Conservation (phyloP, 495 filamentous ascomycete species). For the Hypoxylon perforatum region DNA sequence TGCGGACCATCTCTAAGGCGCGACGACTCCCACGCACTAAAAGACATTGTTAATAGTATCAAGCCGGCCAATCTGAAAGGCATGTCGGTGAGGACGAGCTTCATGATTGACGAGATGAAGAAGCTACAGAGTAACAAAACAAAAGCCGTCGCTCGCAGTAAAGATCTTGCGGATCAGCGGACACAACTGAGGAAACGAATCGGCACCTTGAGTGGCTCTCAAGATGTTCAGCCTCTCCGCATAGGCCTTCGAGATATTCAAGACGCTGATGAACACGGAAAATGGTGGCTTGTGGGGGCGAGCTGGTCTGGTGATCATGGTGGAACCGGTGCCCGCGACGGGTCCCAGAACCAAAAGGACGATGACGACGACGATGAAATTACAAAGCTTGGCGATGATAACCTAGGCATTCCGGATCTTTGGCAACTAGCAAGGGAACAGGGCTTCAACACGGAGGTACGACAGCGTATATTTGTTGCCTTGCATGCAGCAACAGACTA, state of each 20-base stretch:
- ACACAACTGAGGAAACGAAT: constrained; percentile 45
- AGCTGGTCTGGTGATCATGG: constrained; percentile 75
- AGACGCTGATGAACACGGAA: constrained; percentile 85
- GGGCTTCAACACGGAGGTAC: constrained; percentile 94
- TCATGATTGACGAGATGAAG: constrained; percentile 98
- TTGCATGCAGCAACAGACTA: constrained; percentile 90
- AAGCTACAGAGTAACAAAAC: constrained; percentile 93
- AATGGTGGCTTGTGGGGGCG: constrained; percentile 98
- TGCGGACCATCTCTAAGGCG: constrained; percentile 85
- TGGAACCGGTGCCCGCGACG: constrained; percentile 41
- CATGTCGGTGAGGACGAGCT: constrained; percentile 89
- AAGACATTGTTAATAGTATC: constrained; percentile 86
- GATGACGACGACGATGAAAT: constrained; percentile 42
- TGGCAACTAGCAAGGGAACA: constrained; percentile 79
- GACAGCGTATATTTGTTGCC: constrained; percentile 90
- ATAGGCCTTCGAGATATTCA: constrained; percentile 83
- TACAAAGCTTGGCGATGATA: constrained; percentile 56
- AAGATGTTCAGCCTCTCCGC: constrained; percentile 72
- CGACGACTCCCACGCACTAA: constrained; percentile 90
- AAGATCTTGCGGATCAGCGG: constrained; percentile 43
- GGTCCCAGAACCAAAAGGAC: constrained; percentile 35
- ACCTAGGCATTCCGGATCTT: constrained; percentile 70
- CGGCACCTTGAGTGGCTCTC: constrained; percentile 33
- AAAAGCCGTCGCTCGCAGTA: constrained; percentile 69
- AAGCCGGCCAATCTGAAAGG: constrained; percentile 75